Conservation (phyloP, 257 asterid species). For the Petrea volubilis region DNA sequence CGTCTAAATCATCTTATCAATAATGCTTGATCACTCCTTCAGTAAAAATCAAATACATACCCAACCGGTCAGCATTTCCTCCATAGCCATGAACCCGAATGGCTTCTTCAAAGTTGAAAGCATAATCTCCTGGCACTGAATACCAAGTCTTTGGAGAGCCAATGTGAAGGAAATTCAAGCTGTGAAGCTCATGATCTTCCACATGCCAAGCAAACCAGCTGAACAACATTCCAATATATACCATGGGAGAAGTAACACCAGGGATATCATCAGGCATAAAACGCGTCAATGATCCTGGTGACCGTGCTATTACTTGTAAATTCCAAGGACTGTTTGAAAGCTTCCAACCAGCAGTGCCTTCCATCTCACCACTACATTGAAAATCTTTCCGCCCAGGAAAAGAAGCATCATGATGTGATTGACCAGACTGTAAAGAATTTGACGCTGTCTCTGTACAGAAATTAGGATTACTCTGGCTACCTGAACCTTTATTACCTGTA, state of each 20-base stretch:
- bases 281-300: constrained; percentile 94
- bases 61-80: constrained; percentile 64
- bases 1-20: constrained; percentile 3
- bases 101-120: constrained; percentile 83
- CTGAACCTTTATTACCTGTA: constrained; percentile 41
- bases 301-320: constrained; percentile 91
- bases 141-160: constrained; percentile 99
- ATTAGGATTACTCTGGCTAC: constrained; percentile 32
- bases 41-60: constrained; percentile 42
- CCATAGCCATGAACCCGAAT: constrained; percentile 75
- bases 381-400: constrained; percentile 39
- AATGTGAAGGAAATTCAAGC: constrained; percentile 89
- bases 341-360: constrained; percentile 95
- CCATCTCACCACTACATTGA: constrained; percentile 51
- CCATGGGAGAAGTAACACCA: constrained; percentile 99
- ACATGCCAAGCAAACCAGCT: constrained; percentile 99
- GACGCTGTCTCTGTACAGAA: constrained; percentile 36
- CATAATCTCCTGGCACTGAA: constrained; percentile 92
- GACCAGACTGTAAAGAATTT: constrained; percentile 35
- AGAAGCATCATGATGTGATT: constrained; percentile 28
- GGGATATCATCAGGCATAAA: constrained; percentile 99
- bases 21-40: constrained; percentile 10
- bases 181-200: constrained; percentile 99
- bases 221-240: constrained; percentile 94
- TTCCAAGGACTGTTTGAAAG: constrained; percentile 97